Conservation (phyloP, 306 rosid genomes). For the Purshia tridentata region DNA sequence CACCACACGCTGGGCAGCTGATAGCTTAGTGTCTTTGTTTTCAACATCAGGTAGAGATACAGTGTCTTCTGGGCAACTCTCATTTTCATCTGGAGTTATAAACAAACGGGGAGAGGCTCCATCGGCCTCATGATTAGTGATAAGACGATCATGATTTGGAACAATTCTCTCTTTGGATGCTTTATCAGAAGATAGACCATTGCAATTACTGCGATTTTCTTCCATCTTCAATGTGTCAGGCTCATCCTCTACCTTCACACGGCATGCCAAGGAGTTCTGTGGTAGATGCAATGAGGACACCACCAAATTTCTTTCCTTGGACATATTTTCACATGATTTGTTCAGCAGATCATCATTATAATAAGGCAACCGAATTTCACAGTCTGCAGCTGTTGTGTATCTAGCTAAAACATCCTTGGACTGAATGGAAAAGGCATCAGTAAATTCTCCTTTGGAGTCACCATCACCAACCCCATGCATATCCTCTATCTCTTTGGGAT, state of each 20-base stretch:
- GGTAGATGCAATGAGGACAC: slow-evolving; percentile 24
- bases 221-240: slow-evolving; percentile 16
- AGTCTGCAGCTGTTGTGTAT: slow-evolving; percentile 28
- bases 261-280: slow-evolving; percentile 16
- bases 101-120: slow-evolving; percentile 45
- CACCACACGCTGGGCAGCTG: slow-evolving; percentile 41
- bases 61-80: slow-evolving; percentile 50
- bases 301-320: slow-evolving; percentile 24
- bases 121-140: slow-evolving; percentile 28
- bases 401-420: slow-evolving; percentile 22
- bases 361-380: slow-evolving; percentile 28
- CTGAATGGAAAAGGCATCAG: slow-evolving; percentile 26
- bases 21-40: slow-evolving; percentile 49
- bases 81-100: slow-evolving; percentile 57
- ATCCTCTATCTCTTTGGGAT: slow-evolving; percentile 31
- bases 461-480: slow-evolving; percentile 26
- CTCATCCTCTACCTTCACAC: slow-evolving; percentile 32
- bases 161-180: slow-evolving; percentile 19
- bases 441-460: slow-evolving; percentile 29
- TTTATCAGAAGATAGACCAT: slow-evolving; percentile 27
- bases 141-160: slow-evolving; percentile 27
- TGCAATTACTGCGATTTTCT: slow-evolving; percentile 25
- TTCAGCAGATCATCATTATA: slow-evolving; percentile 36
- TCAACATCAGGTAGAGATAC: slow-evolving; percentile 50
- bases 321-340: slow-evolving; percentile 30